Percentiles rank a stretch among this genome's conserved stretches.
Conservation (phyloP, 2,329 filamentous ascomycete genomes). For the Sporothrix dimorphospora region DNA sequence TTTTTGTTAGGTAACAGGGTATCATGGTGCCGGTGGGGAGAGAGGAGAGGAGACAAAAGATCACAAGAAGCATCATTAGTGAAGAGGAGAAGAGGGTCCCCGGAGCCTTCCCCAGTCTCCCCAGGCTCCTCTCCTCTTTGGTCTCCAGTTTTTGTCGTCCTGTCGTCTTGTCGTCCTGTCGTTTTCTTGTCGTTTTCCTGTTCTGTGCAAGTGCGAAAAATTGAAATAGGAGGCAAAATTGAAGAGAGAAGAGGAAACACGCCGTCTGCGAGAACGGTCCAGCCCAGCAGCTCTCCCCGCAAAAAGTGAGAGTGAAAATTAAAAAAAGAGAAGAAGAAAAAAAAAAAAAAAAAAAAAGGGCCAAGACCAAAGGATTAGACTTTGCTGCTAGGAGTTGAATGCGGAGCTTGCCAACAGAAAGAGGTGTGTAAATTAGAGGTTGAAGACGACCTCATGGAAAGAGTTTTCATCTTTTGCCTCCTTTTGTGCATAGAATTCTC, state of each 20-base stretch:
- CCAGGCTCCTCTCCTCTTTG: background rate
- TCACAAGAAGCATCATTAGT: background rate
- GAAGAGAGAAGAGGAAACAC: background rate
- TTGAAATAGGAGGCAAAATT: background rate
- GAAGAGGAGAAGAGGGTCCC: too few relatives aligned
- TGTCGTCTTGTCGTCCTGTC: background rate
- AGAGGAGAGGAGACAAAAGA: background rate
- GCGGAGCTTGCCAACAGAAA: background rate
- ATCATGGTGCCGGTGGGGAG: background rate
- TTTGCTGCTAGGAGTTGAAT: background rate
- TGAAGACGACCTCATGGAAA: background rate
- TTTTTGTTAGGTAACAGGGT: slow-evolving; percentile 18
- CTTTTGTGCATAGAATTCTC: slow-evolving; percentile 13
- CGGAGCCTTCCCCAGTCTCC: too few relatives aligned
- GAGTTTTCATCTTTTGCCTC: slow-evolving; percentile 10
- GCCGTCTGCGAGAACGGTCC: background rate
- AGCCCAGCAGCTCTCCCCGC: slow-evolving; percentile 10
- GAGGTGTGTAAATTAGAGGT: background rate
- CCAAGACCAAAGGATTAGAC: background rate
- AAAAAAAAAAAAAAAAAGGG: background rate
- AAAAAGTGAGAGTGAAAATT: background rate
- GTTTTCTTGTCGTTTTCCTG: background rate
- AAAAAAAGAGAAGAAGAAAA: background rate
- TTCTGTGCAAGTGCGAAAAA: slow-evolving; percentile 3
- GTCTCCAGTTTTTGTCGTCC: background rate